Percentiles rank a stretch among this genome's conserved stretches.
These are phyloP conservation scores for Tympanopsis confertula DNA, from an alignment of 2,329 filamentous ascomycete genomes.

Conservation along the genomic window DNA sequence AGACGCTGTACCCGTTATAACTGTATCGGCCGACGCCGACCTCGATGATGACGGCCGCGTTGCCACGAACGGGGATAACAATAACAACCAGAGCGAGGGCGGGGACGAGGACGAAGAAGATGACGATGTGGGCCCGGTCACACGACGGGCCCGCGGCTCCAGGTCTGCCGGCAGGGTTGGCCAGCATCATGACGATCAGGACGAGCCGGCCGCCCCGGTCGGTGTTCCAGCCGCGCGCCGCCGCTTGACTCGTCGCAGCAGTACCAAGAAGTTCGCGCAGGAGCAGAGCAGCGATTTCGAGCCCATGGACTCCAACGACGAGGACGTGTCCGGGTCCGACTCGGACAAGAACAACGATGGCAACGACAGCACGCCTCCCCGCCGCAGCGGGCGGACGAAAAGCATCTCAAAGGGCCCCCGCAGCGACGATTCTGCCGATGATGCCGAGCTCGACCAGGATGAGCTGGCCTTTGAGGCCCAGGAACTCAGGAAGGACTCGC, in stretches of 20 bases:
- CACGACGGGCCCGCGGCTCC: no score
- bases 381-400: slow-evolving; percentile 23
- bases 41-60: slow-evolving; percentile 6
- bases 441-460: slow-evolving; percentile 45
- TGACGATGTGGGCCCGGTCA: not conserved
- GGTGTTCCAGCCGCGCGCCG: no score
- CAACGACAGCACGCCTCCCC: slow-evolving; percentile 15
- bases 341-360: slow-evolving; percentile 21
- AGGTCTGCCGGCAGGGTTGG: no score
- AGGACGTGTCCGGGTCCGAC: slow-evolving; percentile 35
- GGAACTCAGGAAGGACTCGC: slow-evolving; percentile 44
- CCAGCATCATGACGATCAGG: slow-evolving; percentile 9
- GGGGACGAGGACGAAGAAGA: slow-evolving; percentile 7
- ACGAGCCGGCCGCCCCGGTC: no score
- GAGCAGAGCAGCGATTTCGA: slow-evolving; percentile 52
- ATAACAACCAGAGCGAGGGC: slow-evolving; percentile 3
- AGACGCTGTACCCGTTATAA: slow-evolving; percentile 2
- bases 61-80: slow-evolving; percentile 2
- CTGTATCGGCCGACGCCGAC: slow-evolving; percentile 6
- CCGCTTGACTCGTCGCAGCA: slow-evolving; percentile 32
- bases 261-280: slow-evolving; percentile 31
- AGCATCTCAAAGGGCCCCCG: slow-evolving; percentile 34
- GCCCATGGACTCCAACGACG: slow-evolving; percentile 45
- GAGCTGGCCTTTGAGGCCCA: slow-evolving; percentile 56
- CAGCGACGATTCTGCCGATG: slow-evolving; percentile 40